Base-by-base conservation (phyloP, 2,329 filamentous ascomycete species). In the Lojkania enalia region DNA sequence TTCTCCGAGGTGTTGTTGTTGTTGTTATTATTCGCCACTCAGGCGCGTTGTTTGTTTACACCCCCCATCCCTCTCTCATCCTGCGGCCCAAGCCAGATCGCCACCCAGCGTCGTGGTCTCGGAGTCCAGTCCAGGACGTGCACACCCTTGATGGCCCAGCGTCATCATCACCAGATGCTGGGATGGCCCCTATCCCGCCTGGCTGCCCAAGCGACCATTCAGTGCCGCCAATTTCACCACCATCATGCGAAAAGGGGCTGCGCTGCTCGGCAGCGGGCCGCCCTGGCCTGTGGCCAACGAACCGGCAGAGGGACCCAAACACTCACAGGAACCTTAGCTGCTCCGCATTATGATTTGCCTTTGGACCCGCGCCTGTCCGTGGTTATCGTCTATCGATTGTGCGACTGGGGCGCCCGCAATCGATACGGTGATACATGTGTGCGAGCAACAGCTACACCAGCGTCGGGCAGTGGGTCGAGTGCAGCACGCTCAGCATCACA, bases 341-440 rank as follows among this genome's bases (percentile, higher is more conserved):
- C 60, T 64, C 61, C 61, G 55, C 63, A 63, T 57, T 60, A 60
- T 64, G 55, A 60, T 63, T 16, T 57, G 52, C 35, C 48, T 49
- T 36, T 56, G 53, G 49, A 52, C 46, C 52, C 38, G 23, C 35
- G 48, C 44, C 16, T 44, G 46, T 50, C 46, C 52, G 32, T 52
- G 27, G 31, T 32, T 46, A 45, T 44, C 45, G 31, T 46, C 40
- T 46, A 49, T 51, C 45, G 51, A 51, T 49, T 45, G 33, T 33
- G 42, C 14, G 33, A 20, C 9, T 11, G 5, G 25, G 33, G 14
- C 33, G 33, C 35, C 37, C 23, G 16, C 38, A 37, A 46, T 46
- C 43, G 43, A 41, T 42, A 42, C 19, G 20, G 13, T 40, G 35
- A 33, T 16, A 14, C 35, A 12, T 18, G 14, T 20, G 23, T 27